Evolutionary conservation across 2,329 filamentous ascomycete species (phyloP).

Genomic region (Torrubiella hemipterigena): DNA sequence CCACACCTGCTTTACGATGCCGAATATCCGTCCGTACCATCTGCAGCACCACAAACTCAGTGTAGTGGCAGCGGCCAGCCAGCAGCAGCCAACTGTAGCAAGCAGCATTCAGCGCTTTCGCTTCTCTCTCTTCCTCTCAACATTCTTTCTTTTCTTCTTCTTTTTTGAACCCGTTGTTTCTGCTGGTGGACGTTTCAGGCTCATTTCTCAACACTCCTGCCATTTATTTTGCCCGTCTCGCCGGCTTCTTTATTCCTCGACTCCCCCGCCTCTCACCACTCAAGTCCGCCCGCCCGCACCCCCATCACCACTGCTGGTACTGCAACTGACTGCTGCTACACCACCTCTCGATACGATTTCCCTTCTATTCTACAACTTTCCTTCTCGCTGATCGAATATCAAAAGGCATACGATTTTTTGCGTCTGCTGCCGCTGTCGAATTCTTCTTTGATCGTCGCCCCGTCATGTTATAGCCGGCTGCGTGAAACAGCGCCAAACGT

Average conservation of each 20-base stretch:
- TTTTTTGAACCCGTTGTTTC: background rate
- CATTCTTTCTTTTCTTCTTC: background rate
- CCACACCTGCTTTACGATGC: constrained; percentile 6
- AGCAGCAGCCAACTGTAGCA: too few species aligned
- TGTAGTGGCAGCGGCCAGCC: too few species aligned
- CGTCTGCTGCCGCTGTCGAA: too few species aligned
- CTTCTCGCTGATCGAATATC: too few species aligned
- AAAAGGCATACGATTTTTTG: too few species aligned
- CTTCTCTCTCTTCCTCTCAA: constrained; percentile 1
- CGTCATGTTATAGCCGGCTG: too few species aligned
- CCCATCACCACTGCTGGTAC: background rate
- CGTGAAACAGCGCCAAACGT: too few species aligned
- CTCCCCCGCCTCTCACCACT: background rate
- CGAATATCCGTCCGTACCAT: constrained; percentile 6
- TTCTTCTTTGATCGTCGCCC: too few species aligned
- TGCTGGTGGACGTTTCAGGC: background rate
- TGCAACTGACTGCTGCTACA: too few species aligned
- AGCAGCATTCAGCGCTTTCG: background rate
- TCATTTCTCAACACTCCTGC: background rate
- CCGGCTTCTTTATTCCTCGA: background rate
- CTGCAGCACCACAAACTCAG: constrained; percentile 4
- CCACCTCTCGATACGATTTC: too few species aligned
- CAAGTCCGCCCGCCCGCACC: background rate
- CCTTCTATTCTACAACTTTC: too few species aligned
- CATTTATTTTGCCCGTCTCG: background rate